Evolutionary conservation across 1,284 basidiomycete species (phyloP).

Genomic region (Cutaneotrichosporon sp.): DNA sequence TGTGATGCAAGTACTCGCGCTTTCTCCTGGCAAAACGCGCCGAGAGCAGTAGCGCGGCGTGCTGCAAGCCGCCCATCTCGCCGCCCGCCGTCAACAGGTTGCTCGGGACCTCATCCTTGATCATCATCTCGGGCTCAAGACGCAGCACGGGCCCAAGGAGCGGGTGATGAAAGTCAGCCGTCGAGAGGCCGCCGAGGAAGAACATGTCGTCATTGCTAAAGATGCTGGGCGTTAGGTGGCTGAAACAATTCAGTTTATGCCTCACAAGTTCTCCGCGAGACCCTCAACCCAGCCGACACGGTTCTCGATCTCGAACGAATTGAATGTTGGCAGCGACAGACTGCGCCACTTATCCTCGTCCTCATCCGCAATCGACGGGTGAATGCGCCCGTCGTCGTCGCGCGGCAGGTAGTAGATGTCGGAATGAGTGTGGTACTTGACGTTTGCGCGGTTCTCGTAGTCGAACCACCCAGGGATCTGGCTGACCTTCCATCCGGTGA

Average conservation of each 20-base stretch:
- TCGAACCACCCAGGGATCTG: conserved; percentile 48
- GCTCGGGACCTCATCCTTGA: conserved; percentile 26
- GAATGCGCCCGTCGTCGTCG: conserved; percentile 30
- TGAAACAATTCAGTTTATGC: conserved; percentile 4
- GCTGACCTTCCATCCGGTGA: conserved; percentile 27
- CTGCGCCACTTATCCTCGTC: conserved; percentile 39
- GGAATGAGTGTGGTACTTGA: conserved; percentile 46
- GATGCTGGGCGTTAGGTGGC: conserved; percentile 25
- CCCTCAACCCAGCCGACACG: conserved; percentile 37
- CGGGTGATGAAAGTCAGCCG: conserved; percentile 43
- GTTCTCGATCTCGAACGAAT: conserved; percentile 45
- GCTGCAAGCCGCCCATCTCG: conserved; percentile 47
- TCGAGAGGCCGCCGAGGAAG: conserved; percentile 30
- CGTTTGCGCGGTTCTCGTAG: conserved; percentile 26
- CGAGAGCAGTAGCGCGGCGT: conserved; percentile 38
- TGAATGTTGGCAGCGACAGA: conserved; percentile 40
- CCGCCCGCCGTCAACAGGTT: conserved; percentile 33
- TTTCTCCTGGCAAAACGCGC: conserved; percentile 32
- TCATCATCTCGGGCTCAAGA: conserved; percentile 34
- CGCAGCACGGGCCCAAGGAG: conserved; percentile 39
- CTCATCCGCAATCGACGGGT: conserved; percentile 7
- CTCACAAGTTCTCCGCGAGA: conserved; percentile 43
- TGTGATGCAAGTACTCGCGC: conserved; percentile 43
- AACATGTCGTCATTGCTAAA: conserved; percentile 51
- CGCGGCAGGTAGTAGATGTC: conserved; percentile 40